Evolutionary conservation across 805 yeast genomes (phyloP).

Genomic region (Saturnispora serradocipensis): DNA sequence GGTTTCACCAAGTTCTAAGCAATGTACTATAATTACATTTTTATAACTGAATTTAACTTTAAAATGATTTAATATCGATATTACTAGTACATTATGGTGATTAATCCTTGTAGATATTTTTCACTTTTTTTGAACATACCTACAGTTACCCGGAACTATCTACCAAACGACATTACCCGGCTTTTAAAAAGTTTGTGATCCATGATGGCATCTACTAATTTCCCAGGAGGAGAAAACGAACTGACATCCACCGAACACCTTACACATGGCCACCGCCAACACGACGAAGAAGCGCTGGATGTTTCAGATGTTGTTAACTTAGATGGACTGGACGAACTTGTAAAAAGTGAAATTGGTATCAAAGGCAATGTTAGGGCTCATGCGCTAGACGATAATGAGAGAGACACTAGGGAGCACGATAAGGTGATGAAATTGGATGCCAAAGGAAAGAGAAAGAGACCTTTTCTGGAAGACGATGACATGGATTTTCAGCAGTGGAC

Average conservation of each 20-base stretch:
- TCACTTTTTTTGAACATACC: neutral
- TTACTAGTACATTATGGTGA: neutral
- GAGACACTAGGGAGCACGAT: neutral
- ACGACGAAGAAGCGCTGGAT: neutral
- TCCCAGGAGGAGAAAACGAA: neutral
- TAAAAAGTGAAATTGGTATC: neutral
- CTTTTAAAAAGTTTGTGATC: neutral
- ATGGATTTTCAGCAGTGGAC: conserved; percentile 50
- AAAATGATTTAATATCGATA: conserved; percentile 3
- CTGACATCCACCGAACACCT: neutral
- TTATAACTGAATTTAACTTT: conserved; percentile 7
- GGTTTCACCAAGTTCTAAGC: conserved; percentile 93
- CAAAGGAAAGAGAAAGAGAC: conserved; percentile 19
- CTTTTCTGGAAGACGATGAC: conserved; percentile 30
- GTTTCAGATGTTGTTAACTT: conserved; percentile 7
- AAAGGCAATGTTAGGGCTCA: neutral
- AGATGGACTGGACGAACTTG: conserved; percentile 4
- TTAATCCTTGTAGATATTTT: neutral
- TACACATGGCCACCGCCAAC: too few relatives aligned
- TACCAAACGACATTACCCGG: neutral
- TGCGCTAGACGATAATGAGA: neutral
- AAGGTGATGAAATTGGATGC: neutral
- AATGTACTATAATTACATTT: neutral
- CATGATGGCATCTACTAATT: neutral
- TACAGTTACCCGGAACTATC: neutral